These are phyloP conservation scores for Psilocybe sp. DNA, from an alignment of 768 basidiomycete genomes.

Conservation along the genomic window DNA sequence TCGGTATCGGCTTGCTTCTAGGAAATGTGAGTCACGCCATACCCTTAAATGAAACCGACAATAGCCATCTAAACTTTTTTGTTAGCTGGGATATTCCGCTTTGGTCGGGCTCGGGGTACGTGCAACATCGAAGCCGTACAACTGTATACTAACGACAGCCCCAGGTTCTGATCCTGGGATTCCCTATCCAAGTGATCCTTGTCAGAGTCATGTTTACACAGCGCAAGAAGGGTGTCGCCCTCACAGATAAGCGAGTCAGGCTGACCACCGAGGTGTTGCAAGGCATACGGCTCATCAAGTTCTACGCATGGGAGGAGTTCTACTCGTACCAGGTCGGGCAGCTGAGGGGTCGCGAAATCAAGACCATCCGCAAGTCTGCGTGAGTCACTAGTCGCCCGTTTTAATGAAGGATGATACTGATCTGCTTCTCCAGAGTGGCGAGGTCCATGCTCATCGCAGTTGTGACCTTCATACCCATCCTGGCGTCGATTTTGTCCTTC, in stretches of 20 bases:
- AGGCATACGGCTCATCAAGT: constrained; percentile 65
- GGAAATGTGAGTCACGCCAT: constrained; percentile 41
- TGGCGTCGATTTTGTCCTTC: constrained; percentile 50
- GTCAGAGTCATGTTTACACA: constrained; percentile 52
- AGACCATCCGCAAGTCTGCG: constrained; percentile 36
- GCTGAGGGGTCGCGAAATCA: constrained; percentile 37
- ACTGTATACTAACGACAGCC: background rate
- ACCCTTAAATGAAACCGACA: background rate
- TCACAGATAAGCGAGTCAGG: constrained; percentile 66
- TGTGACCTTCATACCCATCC: constrained; percentile 49
- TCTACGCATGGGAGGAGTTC: constrained; percentile 58
- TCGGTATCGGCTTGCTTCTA: constrained; percentile 62
- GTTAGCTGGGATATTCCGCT: constrained; percentile 63
- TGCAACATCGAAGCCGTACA: background rate
- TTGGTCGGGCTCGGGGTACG: constrained; percentile 56
- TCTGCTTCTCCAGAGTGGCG: constrained; percentile 25
- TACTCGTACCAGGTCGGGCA: constrained; percentile 41
- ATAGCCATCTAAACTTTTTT: background rate
- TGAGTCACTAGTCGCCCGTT: no score
- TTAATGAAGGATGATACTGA: background rate
- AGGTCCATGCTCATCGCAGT: constrained; percentile 37
- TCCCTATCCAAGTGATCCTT: constrained; percentile 56
- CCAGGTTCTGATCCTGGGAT: constrained; percentile 52
- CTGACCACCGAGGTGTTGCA: constrained; percentile 67
- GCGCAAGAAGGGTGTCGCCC: constrained; percentile 54